A percentile compares a stretch with the other conserved stretches of the same genome.
These are phyloP conservation scores for Colletotrichum lentis DNA, from an alignment of 2,329 filamentous ascomycete species.

Conservation along the genomic window DNA sequence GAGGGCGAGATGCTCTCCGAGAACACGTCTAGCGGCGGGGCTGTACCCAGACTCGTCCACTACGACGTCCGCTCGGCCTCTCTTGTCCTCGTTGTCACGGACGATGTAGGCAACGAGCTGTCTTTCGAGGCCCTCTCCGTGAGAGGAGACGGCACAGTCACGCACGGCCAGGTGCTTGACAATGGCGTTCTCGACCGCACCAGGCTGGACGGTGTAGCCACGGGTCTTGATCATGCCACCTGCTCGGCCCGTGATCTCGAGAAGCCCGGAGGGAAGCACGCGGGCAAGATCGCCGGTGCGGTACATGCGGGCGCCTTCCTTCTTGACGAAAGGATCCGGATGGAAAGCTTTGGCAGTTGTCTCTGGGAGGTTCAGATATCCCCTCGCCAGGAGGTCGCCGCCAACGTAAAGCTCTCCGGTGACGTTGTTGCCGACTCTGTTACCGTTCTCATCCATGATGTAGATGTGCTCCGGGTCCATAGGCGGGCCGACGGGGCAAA, in stretches of 20 bases:
- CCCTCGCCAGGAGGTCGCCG: slow-evolving; percentile 75
- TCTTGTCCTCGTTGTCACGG: slow-evolving; percentile 66
- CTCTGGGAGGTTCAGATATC: slow-evolving; percentile 82
- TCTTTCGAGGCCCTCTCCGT: slow-evolving; percentile 77
- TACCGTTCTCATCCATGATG: slow-evolving; percentile 73
- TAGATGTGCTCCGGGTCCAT: slow-evolving; percentile 74
- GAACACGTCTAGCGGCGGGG: slow-evolving; percentile 69
- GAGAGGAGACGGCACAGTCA: slow-evolving; percentile 75
- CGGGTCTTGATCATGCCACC: slow-evolving; percentile 84
- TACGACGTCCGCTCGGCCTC: slow-evolving; percentile 67
- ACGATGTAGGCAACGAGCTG: slow-evolving; percentile 82
- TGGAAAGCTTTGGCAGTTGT: slow-evolving; percentile 77
- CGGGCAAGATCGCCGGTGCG: slow-evolving; percentile 76
- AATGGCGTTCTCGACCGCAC: slow-evolving; percentile 78
- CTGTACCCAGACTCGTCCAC: slow-evolving; percentile 78
- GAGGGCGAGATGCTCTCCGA: slow-evolving; percentile 74
- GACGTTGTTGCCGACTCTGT: slow-evolving; percentile 67
- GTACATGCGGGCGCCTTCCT: slow-evolving; percentile 73
- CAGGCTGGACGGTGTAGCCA: slow-evolving; percentile 80
- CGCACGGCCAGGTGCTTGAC: slow-evolving; percentile 73
- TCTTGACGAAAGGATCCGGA: slow-evolving; percentile 68
- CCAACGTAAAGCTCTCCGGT: slow-evolving; percentile 80
- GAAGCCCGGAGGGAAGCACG: slow-evolving; percentile 69
- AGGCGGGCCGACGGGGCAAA: slow-evolving; percentile 78
- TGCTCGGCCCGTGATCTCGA: slow-evolving; percentile 80